Percentiles rank a stretch among this genome's conserved stretches.
Evolutionary conservation across 345 rosid species (phyloP).

Genomic region (Streptanthus diversifolius): DNA sequence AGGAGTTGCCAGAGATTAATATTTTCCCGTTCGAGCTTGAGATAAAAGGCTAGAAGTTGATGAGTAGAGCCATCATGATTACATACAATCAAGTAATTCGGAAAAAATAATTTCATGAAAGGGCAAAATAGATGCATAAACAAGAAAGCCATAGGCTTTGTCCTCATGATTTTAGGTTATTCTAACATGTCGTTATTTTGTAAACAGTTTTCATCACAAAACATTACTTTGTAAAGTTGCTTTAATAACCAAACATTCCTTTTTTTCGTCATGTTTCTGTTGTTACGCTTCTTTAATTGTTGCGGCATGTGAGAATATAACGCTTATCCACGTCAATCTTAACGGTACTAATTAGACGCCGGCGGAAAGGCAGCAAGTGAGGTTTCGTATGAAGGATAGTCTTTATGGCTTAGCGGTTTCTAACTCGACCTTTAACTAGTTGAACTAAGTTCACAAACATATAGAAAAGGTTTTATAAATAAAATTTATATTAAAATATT

Average conservation of each 20-base stretch:
- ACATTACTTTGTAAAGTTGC: background rate
- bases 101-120: background rate
- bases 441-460: background rate
- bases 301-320: slow-evolving; percentile 44
- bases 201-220: background rate
- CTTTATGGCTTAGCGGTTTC: slow-evolving; percentile 35
- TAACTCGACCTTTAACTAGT: slow-evolving; percentile 24
- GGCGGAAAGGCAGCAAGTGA: background rate
- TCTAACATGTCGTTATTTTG: background rate
- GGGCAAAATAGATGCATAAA: background rate
- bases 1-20: background rate
- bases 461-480: too few species aligned
- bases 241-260: background rate
- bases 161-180: background rate
- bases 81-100: background rate
- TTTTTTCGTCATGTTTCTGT: too few species aligned
- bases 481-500: too few species aligned
- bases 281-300: too few species aligned
- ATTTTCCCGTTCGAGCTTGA: slow-evolving; percentile 4
- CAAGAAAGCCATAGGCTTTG: background rate
- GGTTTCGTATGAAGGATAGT: slow-evolving; percentile 32
- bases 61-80: background rate
- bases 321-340: slow-evolving; percentile 33
- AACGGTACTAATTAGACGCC: background rate
- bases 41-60: slow-evolving; percentile 3